Evolutionary conservation across 164 flowering plant species (phyloP), one percentile per base, ranked within the genome.

Genomic region (Macadamia integrifolia): DNA sequence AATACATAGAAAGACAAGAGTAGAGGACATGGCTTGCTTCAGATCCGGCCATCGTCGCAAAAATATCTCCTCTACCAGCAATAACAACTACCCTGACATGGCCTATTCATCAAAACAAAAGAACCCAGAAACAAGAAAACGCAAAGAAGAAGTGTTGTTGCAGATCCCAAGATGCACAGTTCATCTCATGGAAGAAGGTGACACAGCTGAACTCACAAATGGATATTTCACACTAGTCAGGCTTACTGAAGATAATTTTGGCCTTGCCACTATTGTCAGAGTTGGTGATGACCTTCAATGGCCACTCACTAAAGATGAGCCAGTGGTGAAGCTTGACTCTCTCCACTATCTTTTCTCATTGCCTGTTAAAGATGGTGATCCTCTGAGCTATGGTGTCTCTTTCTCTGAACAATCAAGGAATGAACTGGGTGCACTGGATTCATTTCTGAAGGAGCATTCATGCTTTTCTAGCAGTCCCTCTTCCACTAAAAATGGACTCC

Each of bases 221-320:
- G 97, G 97, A 2, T 86, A 82, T 23, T 88, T 90, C 81, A 66
- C 61, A 14, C 66, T 91, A 6, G 12, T 70, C 43, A 70, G 66
- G 42, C 78, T 88, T 40, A 57, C 69, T 0, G 88, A 90, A 6
- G 82, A 76, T 3, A 72, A 81, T 43, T 73, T 81, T 15, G 60
- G 73, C 23, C 80, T 91, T 1, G 93, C 95, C 0, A 85, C 85
- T 1, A 65, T 79, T 9, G 40, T 88, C 2, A 81, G 82, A 66
- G 83, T 92, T n/a, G 95, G 95, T 0, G 80, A 84, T 7, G 86
- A 85, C 58, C 85, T 90, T 59, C 92, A 84, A 48, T 94, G 98
- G 98, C 98, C 98, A 7, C 70, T 94, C 64, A 91, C 97, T 0
- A 94, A 87, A 73, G 98, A 91, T 32, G 96, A 90, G 74, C 95